phyloP scores from a whole-genome alignment of 192 early-diverging fungal genomes.

The Funneliformis mosseae region DNA sequence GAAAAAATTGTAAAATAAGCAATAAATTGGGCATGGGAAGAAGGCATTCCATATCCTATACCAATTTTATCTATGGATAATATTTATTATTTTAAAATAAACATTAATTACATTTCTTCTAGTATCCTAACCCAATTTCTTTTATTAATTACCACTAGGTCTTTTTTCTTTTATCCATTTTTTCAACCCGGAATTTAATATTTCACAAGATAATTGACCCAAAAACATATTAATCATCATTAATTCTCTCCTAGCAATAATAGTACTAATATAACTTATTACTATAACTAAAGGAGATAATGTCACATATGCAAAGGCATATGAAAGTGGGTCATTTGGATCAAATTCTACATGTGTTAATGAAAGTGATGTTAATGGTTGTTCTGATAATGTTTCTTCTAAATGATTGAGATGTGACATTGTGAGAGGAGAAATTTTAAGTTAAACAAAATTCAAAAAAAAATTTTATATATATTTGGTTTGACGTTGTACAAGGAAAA shows the following conservation, averaged over 20 bases:
- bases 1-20: slow-evolving; percentile 68
- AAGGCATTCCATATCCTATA: slow-evolving; percentile 84
- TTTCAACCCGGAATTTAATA: slow-evolving; percentile 65
- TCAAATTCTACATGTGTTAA: slow-evolving; percentile 76
- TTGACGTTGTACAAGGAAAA: neutral
- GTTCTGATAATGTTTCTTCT: slow-evolving; percentile 39
- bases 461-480: neutral
- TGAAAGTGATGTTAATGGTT: slow-evolving; percentile 58
- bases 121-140: neutral
- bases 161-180: slow-evolving; percentile 59
- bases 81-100: no score
- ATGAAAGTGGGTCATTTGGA: slow-evolving; percentile 56
- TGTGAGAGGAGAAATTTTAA: neutral
- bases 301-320: slow-evolving; percentile 62
- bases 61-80: slow-evolving; percentile 60
- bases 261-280: slow-evolving; percentile 66
- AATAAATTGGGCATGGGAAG: slow-evolving; percentile 80
- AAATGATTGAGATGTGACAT: neutral
- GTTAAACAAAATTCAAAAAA: no score
- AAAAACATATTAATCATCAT: slow-evolving; percentile 59
- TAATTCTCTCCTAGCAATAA: slow-evolving; percentile 63
- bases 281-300: slow-evolving; percentile 69
- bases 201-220: slow-evolving; percentile 75
- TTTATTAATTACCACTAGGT: slow-evolving; percentile 56
- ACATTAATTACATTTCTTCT: neutral